phyloP scores from a whole-genome alignment of 305 asterid genomes.

The Plantago lanceolata region DNA sequence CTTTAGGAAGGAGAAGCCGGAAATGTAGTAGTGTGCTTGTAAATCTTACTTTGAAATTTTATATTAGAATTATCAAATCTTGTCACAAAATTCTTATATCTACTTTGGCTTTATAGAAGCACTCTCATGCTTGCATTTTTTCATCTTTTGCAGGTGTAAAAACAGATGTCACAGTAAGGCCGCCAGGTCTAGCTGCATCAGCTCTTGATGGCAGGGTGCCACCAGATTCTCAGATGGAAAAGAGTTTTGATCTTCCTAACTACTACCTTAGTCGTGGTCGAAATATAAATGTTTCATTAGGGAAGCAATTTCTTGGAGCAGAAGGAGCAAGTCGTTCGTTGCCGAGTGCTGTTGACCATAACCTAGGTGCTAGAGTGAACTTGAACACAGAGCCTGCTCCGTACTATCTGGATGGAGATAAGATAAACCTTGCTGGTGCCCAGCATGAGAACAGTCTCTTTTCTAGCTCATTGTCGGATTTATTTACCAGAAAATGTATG shows the following conservation, averaged over 20 bases:
- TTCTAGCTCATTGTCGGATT: constrained; percentile 90
- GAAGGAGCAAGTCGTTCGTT: constrained; percentile 58
- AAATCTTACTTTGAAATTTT: constrained; percentile 7
- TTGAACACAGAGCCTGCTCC: constrained; percentile 40
- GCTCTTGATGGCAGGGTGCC: constrained; percentile 41
- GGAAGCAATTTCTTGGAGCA: constrained; percentile 45
- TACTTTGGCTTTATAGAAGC: not conserved
- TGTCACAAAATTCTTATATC: constrained; percentile 18
- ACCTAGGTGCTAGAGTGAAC: constrained; percentile 40
- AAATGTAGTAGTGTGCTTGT: constrained; percentile 12
- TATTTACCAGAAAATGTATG: constrained; percentile 72
- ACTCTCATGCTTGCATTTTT: constrained; percentile 20
- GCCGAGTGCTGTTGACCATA: constrained; percentile 53
- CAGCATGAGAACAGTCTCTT: constrained; percentile 84
- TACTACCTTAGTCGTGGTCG: constrained; percentile 46
- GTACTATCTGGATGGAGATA: constrained; percentile 51
- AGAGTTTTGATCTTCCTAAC: constrained; percentile 46
- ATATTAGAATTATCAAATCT: constrained; percentile 15
- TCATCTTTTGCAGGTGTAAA: constrained; percentile 50
- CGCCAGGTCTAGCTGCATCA: constrained; percentile 41
- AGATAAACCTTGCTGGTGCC: constrained; percentile 50
- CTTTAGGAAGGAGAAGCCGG: constrained; percentile 15
- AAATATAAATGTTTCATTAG: constrained; percentile 38
- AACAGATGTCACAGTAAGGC: constrained; percentile 40
- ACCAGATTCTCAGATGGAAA: constrained; percentile 41